Evolutionary conservation across 768 basidiomycete species (phyloP), one percentile per base, ranked within the genome.

Genomic region (Neoboletus magnificus): DNA sequence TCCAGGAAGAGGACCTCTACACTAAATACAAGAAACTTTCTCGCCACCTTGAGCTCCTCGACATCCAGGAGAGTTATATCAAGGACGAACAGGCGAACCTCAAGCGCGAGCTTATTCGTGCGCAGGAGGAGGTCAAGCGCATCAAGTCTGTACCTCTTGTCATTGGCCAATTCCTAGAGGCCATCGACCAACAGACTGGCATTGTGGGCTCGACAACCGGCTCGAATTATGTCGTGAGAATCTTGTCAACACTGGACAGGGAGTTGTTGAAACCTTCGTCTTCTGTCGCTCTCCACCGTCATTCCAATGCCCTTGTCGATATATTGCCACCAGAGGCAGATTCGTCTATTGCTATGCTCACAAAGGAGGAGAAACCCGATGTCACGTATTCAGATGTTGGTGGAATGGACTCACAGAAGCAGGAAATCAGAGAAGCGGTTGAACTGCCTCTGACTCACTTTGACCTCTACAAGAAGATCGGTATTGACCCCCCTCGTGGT

Each of bases 121-220:
- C 97, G 0, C 97, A 99, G 69, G 97, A 99, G 72, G 97, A 99
- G 76, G 97, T 99, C 69, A 97, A 98, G 75, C 91, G 97, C 55
- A 99, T 99, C 71, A 94, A 98, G 75, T 92, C 92, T 50, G 97
- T 99, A 7, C 97, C 97, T 0, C 86, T 99, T 16, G 97, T 99
- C 69, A 99, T 99, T 66, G 97, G 97, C 54, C 97, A 99, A 73
- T 99, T 99, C 78, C 84, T 98, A 35, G 97, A 99, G 76, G 90
- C 97, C 49, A 98, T 99, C 71, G 97, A 99, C 78, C 92, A 98
- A 71, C 86, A 89, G 64, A 93, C 96, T 16, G 93, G 89, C 58
- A 99, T 99, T 62, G 97, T 98, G 20, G 96, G 95, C 46, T 94
- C 91, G 15, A 99, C 97, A 0, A 98, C 97, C 4, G 97, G 97